Evolutionary conservation across 1,139 yeast species (phyloP).

Genomic region (Lodderomyces parapsilosis): DNA sequence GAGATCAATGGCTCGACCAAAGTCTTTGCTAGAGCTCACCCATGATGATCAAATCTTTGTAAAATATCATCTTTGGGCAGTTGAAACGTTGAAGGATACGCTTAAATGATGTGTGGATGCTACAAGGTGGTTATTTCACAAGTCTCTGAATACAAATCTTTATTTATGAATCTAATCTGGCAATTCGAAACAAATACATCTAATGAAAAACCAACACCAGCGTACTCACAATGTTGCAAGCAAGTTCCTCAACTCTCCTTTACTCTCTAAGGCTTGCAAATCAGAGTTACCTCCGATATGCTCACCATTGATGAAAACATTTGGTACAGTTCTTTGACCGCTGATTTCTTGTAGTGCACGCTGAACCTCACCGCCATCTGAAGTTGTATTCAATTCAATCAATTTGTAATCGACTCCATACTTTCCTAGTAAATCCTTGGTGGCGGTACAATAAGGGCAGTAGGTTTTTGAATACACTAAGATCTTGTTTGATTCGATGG

Average conservation of each 20-base stretch:
- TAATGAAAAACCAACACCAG: background rate
- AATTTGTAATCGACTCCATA: constrained; percentile 18
- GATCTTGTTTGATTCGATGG: constrained; percentile 19
- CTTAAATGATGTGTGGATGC: constrained; percentile 7
- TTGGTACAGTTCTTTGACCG: constrained; percentile 89
- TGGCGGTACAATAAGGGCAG: constrained; percentile 28
- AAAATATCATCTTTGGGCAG: constrained; percentile 66
- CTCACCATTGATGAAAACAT: constrained; percentile 75
- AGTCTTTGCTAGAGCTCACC: constrained; percentile 57
- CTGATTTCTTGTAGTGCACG: constrained; percentile 65
- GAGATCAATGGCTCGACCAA: constrained; percentile 53
- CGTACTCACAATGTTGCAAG: constrained; percentile 7
- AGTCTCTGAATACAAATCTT: too few relatives aligned
- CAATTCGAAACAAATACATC: background rate
- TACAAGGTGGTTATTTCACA: too few relatives aligned
- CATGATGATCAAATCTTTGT: constrained; percentile 60
- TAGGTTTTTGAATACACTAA: constrained; percentile 22
- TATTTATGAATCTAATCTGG: too few relatives aligned
- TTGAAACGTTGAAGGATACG: constrained; percentile 36
- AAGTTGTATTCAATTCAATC: constrained; percentile 23
- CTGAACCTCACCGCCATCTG: constrained; percentile 47
- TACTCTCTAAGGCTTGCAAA: constrained; percentile 51
- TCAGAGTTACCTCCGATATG: constrained; percentile 92
- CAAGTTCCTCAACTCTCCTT: constrained; percentile 17
- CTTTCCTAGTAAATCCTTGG: constrained; percentile 21